Percentiles rank a stretch among this genome's conserved stretches.
Evolutionary conservation across 805 yeast species (phyloP).

Genomic region (baker's yeast (Saccharomyces cerevisiae)): DNA sequence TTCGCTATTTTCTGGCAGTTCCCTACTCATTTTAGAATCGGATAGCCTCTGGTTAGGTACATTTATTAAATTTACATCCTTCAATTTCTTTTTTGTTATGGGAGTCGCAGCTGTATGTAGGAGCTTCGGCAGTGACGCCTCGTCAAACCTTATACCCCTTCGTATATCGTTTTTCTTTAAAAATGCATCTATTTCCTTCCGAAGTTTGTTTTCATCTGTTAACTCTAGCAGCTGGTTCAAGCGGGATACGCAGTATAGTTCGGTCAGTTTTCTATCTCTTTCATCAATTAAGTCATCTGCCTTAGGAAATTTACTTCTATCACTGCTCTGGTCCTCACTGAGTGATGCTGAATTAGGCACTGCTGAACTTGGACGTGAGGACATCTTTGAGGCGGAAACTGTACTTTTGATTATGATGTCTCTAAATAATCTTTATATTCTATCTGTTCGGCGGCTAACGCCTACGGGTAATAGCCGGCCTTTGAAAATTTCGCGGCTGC

Average conservation of each 20-base stretch:
- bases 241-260: slow-evolving; percentile 51
- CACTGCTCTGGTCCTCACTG: not conserved
- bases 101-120: not conserved
- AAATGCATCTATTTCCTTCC: slow-evolving; percentile 38
- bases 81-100: not conserved
- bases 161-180: slow-evolving; percentile 46
- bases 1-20: not conserved
- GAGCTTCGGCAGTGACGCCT: slow-evolving; percentile 20
- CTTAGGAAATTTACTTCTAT: not conserved
- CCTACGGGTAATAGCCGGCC: not conserved
- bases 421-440: not conserved
- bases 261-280: slow-evolving; percentile 52
- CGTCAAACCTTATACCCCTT: slow-evolving; percentile 36
- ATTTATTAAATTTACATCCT: not conserved
- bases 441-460: not conserved
- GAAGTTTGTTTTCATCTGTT: slow-evolving; percentile 33
- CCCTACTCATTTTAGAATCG: not conserved
- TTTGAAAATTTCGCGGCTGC: not conserved
- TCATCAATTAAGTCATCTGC: slow-evolving; percentile 36
- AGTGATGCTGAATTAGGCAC: not conserved
- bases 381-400: not conserved
- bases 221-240: slow-evolving; percentile 38
- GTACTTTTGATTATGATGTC: not conserved
- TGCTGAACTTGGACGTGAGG: not conserved
- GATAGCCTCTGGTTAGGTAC: not conserved